Conservation (phyloP, 768 basidiomycete genomes). For the Leccinum longicurvipes region DNA sequence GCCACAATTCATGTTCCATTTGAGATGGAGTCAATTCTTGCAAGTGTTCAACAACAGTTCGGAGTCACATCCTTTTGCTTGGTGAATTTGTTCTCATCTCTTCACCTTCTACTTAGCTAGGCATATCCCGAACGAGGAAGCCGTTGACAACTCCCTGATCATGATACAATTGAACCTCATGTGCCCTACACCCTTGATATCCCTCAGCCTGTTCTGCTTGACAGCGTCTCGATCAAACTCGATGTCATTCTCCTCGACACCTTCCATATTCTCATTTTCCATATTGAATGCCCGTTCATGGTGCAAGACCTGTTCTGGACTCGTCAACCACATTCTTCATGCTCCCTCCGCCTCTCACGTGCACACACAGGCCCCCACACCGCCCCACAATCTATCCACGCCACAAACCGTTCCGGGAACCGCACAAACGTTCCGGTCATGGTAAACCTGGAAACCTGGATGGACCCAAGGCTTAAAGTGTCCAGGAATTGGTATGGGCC, state of each 20-base stretch:
- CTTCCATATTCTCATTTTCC: constrained; percentile 99
- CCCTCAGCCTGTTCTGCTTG: constrained; percentile 91
- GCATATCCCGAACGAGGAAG: constrained; percentile 93
- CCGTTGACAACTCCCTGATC: constrained; percentile 98
- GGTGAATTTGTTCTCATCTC: constrained; percentile 1
- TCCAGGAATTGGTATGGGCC: too few species aligned
- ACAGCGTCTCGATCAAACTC: constrained; percentile 96
- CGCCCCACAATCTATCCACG: too few species aligned
- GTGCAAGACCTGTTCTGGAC: neutral
- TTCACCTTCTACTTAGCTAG: constrained; percentile 45
- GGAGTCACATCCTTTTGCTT: too few species aligned
- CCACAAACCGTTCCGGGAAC: too few species aligned
- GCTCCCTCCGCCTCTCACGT: too few species aligned
- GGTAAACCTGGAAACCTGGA: too few species aligned
- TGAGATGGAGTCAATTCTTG: constrained; percentile 94
- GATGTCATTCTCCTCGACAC: constrained; percentile 97
- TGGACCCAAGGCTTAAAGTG: too few species aligned
- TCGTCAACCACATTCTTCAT: neutral
- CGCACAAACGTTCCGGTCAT: too few species aligned
- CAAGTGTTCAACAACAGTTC: constrained; percentile 99
- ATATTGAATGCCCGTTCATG: constrained; percentile 33
- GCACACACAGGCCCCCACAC: too few species aligned
- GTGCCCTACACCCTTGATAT: constrained; percentile 96
- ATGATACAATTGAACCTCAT: constrained; percentile 99
- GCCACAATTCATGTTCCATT: constrained; percentile 99